phyloP scores from a whole-genome alignment of 192 early-diverging fungal genomes.

The Dimargaris xerosporica region DNA sequence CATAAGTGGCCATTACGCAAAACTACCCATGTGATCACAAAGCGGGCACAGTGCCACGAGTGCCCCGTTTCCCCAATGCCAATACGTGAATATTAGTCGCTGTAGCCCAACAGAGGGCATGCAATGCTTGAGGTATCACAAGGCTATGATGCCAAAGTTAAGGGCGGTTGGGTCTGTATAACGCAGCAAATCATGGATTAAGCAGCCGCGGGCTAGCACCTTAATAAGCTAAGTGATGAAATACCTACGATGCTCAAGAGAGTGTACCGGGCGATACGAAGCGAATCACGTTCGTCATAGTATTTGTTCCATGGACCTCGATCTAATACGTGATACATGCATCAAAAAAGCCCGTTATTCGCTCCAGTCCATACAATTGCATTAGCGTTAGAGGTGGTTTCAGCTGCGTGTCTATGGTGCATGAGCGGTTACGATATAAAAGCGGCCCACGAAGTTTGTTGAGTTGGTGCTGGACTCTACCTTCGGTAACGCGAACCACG shows the following conservation, averaged over 20 bases:
- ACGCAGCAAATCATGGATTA: background rate
- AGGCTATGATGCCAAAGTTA: background rate
- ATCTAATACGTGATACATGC: background rate
- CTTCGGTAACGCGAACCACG: background rate
- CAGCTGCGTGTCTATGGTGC: background rate
- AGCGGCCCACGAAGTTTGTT: background rate
- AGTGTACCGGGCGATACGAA: background rate
- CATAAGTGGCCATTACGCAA: background rate
- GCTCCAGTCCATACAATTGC: background rate
- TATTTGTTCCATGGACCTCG: background rate
- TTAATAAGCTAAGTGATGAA: background rate
- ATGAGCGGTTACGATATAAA: background rate
- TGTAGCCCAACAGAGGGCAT: background rate
- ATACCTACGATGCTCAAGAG: background rate
- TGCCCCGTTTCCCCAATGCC: no score
- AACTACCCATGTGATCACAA: no score
- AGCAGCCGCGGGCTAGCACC: background rate
- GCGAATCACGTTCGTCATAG: background rate
- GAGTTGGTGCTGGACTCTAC: background rate
- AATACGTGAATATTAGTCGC: background rate
- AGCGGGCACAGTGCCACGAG: no score
- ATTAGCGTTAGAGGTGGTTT: background rate
- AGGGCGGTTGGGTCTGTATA: background rate
- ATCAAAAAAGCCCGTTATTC: background rate
- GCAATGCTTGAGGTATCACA: no score